Conservation (phyloP, 148 eudicot species). For the Vaccinium vitisidaea region DNA sequence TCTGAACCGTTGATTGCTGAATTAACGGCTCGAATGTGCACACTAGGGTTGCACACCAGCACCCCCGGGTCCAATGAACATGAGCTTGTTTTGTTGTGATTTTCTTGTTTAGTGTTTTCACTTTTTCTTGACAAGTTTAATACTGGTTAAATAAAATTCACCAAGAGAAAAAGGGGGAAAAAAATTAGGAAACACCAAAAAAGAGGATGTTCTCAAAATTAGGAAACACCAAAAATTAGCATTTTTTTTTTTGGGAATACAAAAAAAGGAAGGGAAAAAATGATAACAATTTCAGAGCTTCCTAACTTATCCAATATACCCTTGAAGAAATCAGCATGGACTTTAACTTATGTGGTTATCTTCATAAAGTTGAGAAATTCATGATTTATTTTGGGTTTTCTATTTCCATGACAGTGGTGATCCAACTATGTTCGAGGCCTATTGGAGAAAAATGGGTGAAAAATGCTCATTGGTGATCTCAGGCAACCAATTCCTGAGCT, state of each 20-base stretch:
- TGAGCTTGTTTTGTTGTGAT: not conserved
- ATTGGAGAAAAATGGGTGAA: slow-evolving; percentile 44
- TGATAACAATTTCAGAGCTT: not conserved
- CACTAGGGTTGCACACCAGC: too few relatives aligned
- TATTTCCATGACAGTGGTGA: slow-evolving; percentile 61
- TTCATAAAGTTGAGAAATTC: not conserved
- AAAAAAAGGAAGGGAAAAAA: not conserved
- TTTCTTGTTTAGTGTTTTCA: not conserved
- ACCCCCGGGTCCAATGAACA: too few relatives aligned
- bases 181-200: too few relatives aligned
- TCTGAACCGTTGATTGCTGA: too few relatives aligned
- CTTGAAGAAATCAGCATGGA: too few relatives aligned
- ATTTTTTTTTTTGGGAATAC: too few relatives aligned
- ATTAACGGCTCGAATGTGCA: too few relatives aligned
- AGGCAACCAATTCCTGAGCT: slow-evolving; percentile 54
- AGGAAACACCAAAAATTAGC: too few relatives aligned
- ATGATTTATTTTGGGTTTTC: not conserved
- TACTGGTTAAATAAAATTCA: too few relatives aligned
- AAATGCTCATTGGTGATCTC: slow-evolving; percentile 40
- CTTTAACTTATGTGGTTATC: not conserved
- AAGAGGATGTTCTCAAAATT: too few relatives aligned
- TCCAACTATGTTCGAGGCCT: slow-evolving; percentile 53
- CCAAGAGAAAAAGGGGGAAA: too few relatives aligned
- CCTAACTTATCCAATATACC: not conserved
- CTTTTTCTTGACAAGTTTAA: not conserved